Percentiles rank a stretch among this genome's conserved stretches.
phyloP scores from a whole-genome alignment of 2,329 filamentous ascomycete genomes.

The Neofusicoccum umdonicola region DNA sequence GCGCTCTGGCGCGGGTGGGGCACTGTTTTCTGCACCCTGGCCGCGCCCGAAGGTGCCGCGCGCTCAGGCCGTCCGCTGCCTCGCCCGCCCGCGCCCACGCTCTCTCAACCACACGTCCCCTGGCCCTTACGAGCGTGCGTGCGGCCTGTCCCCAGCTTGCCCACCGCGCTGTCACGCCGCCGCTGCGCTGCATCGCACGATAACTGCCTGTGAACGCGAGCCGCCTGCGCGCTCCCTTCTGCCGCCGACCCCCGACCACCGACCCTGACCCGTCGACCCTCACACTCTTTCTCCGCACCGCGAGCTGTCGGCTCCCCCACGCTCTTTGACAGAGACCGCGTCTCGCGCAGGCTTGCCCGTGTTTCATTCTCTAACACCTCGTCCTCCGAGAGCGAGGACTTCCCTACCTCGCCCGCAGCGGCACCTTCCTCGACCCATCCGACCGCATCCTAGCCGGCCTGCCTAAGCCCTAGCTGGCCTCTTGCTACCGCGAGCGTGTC shows the following conservation, averaged over 20 bases:
- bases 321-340: conserved; percentile 18
- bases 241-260: not conserved
- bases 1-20: not conserved
- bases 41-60: conserved; percentile 2
- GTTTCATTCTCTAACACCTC: conserved; percentile 16
- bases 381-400: not conserved
- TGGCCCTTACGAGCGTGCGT: not conserved
- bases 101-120: not conserved
- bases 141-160: conserved; percentile 12
- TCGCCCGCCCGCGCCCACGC: not conserved
- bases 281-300: conserved; percentile 12
- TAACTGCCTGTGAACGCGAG: conserved; percentile 1
- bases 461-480: not conserved
- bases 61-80: conserved; percentile 3
- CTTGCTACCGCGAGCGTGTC: not conserved
- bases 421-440: not conserved
- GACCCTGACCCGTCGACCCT: conserved; percentile 13
- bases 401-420: conserved; percentile 2
- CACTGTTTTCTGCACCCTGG: not conserved
- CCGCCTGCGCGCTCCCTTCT: not conserved
- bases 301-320: not conserved
- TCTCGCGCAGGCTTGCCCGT: conserved; percentile 16
- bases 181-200: not conserved
- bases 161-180: conserved; percentile 2
- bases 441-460: not conserved